Percentiles rank a stretch among this genome's conserved stretches.
These are phyloP conservation scores for Spathaspora sp. DNA, from an alignment of 1,139 yeast species.

Conservation along the genomic window DNA sequence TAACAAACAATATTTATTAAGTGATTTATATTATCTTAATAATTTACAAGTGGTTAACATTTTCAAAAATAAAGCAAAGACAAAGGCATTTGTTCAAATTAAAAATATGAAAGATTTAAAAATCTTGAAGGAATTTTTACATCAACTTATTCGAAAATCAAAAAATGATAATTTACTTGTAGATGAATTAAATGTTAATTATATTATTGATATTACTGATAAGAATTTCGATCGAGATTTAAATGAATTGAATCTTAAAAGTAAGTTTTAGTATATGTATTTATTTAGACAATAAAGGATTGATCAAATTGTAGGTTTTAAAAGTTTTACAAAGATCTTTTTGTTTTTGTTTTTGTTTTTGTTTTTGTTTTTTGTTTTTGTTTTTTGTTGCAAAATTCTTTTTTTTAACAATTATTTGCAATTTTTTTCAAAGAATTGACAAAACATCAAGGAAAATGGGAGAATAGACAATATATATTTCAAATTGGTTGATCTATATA, in stretches of 20 bases:
- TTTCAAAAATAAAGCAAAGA: conserved; percentile 43
- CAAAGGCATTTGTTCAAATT: conserved; percentile 42
- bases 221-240: conserved; percentile 27
- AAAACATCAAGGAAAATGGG: too few relatives aligned
- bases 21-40: conserved; percentile 41
- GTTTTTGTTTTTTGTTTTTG: too few relatives aligned
- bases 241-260: conserved; percentile 5
- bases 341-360: too few relatives aligned
- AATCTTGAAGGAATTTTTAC: conserved; percentile 28
- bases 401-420: too few relatives aligned
- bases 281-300: too few relatives aligned
- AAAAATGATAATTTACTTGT: conserved; percentile 11
- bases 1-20: conserved; percentile 45
- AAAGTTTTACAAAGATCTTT: too few relatives aligned
- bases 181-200: conserved; percentile 26
- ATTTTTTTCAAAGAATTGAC: too few relatives aligned
- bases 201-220: conserved; percentile 41
- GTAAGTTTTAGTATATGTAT: conserved; percentile 4
- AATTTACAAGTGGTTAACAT: conserved; percentile 36
- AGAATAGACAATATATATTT: too few relatives aligned
- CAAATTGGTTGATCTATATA: too few relatives aligned
- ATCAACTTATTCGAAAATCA: conserved; percentile 18
- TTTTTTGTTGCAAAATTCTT: too few relatives aligned
- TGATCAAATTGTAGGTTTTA: too few relatives aligned
- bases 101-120: conserved; percentile 30